Evolutionary conservation across 495 filamentous ascomycete genomes (phyloP).

Genomic region (Clohesyomyces aquaticus): DNA sequence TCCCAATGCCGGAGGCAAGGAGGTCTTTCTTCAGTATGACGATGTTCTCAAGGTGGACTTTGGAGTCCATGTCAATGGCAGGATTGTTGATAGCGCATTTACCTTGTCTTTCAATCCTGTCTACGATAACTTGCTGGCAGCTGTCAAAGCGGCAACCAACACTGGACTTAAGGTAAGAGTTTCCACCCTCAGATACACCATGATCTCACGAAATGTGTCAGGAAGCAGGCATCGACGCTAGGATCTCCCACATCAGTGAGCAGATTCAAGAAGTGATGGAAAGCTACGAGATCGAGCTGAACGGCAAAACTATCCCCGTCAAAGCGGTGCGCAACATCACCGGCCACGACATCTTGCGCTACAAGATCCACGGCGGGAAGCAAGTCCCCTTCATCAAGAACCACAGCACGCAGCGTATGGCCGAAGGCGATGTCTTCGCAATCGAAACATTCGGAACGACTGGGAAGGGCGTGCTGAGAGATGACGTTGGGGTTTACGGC

Average conservation of each 20-base stretch:
- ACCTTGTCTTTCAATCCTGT: conserved; percentile 84
- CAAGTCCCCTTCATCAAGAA: conserved; percentile 89
- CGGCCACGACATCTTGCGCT: conserved; percentile 84
- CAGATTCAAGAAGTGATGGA: conserved; percentile 88
- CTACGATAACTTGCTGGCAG: conserved; percentile 80
- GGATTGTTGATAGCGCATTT: conserved; percentile 92
- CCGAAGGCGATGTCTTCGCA: conserved; percentile 90
- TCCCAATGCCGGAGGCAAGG: conserved; percentile 89
- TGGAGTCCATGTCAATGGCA: conserved; percentile 86
- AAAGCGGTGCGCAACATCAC: conserved; percentile 87
- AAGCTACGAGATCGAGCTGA: conserved; percentile 80
- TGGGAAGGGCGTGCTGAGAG: conserved; percentile 80
- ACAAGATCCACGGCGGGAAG: conserved; percentile 86
- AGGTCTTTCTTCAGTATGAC: conserved; percentile 68
- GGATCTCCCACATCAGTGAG: conserved; percentile 75
- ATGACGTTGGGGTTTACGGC: conserved; percentile 63
- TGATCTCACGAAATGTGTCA: conserved; percentile 41
- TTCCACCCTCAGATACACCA: too few relatives aligned
- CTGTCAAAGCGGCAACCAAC: conserved; percentile 86
- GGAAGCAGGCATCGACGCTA: conserved; percentile 81
- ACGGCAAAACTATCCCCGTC: conserved; percentile 76
- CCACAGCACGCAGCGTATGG: conserved; percentile 75
- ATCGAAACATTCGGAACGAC: conserved; percentile 95
- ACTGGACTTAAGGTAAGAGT: conserved; percentile 66
- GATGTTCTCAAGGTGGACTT: conserved; percentile 96